phyloP scores from a whole-genome alignment of 257 asterid species.

The Jacaranda copaia region DNA sequence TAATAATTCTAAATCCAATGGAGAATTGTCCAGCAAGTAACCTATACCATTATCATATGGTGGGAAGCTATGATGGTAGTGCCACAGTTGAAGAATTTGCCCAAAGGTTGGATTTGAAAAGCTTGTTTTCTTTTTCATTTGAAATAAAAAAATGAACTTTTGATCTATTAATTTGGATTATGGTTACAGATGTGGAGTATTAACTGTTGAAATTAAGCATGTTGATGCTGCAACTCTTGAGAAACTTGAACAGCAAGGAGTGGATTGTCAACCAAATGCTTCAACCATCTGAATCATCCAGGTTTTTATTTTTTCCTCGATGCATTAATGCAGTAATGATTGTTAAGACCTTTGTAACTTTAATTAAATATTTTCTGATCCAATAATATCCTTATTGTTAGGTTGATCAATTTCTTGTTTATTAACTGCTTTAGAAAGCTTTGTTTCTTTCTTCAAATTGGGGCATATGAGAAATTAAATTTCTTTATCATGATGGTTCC shows the following conservation, averaged over 20 bases:
- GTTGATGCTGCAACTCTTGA: conserved; percentile 92
- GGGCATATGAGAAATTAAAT: too few relatives aligned
- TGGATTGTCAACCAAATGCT: conserved; percentile 97
- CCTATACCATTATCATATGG: conserved; percentile 73
- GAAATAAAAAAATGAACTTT: neutral
- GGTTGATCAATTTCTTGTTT: neutral
- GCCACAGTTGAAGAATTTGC: conserved; percentile 88
- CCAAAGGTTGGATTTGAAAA: conserved; percentile 57
- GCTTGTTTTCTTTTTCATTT: neutral
- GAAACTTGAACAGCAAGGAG: conserved; percentile 88
- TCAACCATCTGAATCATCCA: conserved; percentile 88
- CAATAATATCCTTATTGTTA: neutral
- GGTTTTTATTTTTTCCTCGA: conserved; percentile 47
- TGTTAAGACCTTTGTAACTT: neutral
- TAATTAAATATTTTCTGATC: neutral
- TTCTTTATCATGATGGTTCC: too few relatives aligned
- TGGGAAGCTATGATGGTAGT: conserved; percentile 87
- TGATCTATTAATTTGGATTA: conserved; percentile 33
- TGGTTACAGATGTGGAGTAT: conserved; percentile 83
- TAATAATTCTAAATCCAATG: conserved; percentile 77
- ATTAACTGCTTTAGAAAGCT: neutral
- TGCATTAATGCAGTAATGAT: conserved; percentile 13
- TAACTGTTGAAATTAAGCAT: conserved; percentile 93
- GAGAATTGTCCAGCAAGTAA: conserved; percentile 92
- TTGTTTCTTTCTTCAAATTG: neutral